Base-by-base conservation (phyloP, 225 moss, liverwort and hornwort genomes). In the Sphagnum contortum region DNA sequence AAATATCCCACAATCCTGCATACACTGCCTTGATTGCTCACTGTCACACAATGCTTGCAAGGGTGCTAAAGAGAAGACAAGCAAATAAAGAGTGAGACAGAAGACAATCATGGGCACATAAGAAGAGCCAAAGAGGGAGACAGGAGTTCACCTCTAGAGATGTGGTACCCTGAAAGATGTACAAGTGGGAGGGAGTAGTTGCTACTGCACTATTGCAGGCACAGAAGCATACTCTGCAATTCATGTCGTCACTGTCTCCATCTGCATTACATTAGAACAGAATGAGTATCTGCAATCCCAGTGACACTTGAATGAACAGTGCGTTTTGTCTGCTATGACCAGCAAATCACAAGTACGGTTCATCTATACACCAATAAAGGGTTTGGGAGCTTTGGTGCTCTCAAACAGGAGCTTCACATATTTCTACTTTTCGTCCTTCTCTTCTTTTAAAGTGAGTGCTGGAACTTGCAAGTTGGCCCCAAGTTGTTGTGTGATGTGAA, bases 371-470 rank as follows among this genome's bases (percentile, higher is more conserved):
- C 94, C 94, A 63, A 94, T 76, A 71, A 94, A 94, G 57, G 90
- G 81, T 67, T 87, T 88, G 58, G 86, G 77, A 70, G 76, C 76
- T 73, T 94, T 90, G 46, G 75, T 77, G 48, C 90, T 80, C 72
- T 90, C 94, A 71, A 94, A 94, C 5, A 94, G 69, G 60, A 81
- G 88, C 72, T 87, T 94, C 69, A 88, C 73, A 75, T 82, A 80
- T 66, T 94, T 94, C 76, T 94, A 90, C 72, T 87, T 94, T 75
- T 91, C 89, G 73, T 94, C 94, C 64, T 91, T 94, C 65, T 94
- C 94, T 72, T 94, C 29, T 29, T 29, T 29, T 29, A 29, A 29
- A 29, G 29, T 29, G 29, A 29, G 29, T 29, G 29, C 29, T 45
- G n/a, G 47, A 61, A 57, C 52, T 60, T 74, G 80, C 83, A 83